Evolutionary conservation across 2,329 filamentous ascomycete species (phyloP), one percentile per base, ranked within the genome.

Genomic region (Arthrobotrys pseudoclavata): DNA sequence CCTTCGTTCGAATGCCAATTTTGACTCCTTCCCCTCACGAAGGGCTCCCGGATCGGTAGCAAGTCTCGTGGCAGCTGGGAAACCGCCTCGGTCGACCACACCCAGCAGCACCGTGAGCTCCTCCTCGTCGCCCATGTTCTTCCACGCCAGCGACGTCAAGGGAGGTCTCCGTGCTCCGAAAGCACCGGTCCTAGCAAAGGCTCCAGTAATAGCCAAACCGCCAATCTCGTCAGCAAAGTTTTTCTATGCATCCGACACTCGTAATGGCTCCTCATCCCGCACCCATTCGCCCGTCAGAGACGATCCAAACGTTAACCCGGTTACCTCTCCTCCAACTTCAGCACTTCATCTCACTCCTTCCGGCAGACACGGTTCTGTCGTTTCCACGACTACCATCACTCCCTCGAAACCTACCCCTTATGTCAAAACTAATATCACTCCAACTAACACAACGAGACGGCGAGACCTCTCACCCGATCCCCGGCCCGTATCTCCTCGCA

Each of bases 61-160:
- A 7, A 83, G 76, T 64, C 83, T 81, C 50, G 40, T 80, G 34
- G 74, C 72, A 20, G 83, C 83, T 70, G 83, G 80, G 37, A 69
- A 64, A 22, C 29, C 13, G n/a, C 83, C 81, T 20, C 83, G 79
- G 66, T 84, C 82, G 3, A 84, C 82, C 63, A 83, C 80, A 5
- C 57, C 72, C 2, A 24, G 55, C 55, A 60, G 68, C 62, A 68
- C 31, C 4, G 79, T 83, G 15, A 82, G 81, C 4, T 82, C 83
- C 18, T 84, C 91, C 66, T 82, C 81, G 3, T 81, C 83, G 20
- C 84, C 91, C 66, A 95, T 93, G 85, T 98, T 98, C 87, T 97
- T 99, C 83, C 94, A 96, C 83, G 96, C 94, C 29, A 93, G 90
- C 83, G 93, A 97, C 80, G 91, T 88, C 45, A 90, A 88, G 80